Evolutionary conservation across 2,329 filamentous ascomycete species (phyloP), one percentile per base, ranked within the genome.

Genomic region (Rachicladosporium sp.): DNA sequence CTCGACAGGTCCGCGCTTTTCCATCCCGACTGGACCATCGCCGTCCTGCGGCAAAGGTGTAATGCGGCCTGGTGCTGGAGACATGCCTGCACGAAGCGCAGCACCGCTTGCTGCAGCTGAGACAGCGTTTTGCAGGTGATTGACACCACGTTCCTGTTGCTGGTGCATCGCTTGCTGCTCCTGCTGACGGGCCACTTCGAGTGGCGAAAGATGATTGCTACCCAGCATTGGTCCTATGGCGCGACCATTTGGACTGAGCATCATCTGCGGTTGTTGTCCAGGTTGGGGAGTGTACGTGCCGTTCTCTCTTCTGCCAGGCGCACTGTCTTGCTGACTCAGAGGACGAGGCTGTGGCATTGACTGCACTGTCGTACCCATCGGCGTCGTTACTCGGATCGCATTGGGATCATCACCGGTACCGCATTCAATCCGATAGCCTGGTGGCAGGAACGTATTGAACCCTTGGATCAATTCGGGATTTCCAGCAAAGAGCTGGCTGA

Each of bases 361-460:
- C 51, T 89, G 82, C 2, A 94, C 85, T 8, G 87, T 95, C 2
- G 89, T 96, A n/a, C 91, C 91, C 69, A 93, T 94, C 0, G 91
- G 91, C 0, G 91, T 98, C 0, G 91, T 98, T 10, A 98, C 91
- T 47, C 93, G 74, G 47, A 98, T 98, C 3, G 87, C 87, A 57
- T 95, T 94, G 1, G 89, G 89, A 54, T 96, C 89, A 48, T 93
- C 89, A 29, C 86, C 86, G 10, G 85, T 80, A 23, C 89, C 89
- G 54, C 91, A 98, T 58, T 98, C 91, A 44, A 98, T 98, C 43
- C 91, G 76, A 59, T 98, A 98, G 2, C 91, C 19, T 93, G 72
- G 56, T 84, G 91, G 91, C 6, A 98, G 68, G 59, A 98, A 98
- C 0, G 91, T 98, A 57, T 98, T 98, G 61, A 98, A 98, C 0